These are phyloP conservation scores for Colletotrichum tofieldiae DNA, from an alignment of 2,329 filamentous ascomycete genomes.

Conservation along the genomic window DNA sequence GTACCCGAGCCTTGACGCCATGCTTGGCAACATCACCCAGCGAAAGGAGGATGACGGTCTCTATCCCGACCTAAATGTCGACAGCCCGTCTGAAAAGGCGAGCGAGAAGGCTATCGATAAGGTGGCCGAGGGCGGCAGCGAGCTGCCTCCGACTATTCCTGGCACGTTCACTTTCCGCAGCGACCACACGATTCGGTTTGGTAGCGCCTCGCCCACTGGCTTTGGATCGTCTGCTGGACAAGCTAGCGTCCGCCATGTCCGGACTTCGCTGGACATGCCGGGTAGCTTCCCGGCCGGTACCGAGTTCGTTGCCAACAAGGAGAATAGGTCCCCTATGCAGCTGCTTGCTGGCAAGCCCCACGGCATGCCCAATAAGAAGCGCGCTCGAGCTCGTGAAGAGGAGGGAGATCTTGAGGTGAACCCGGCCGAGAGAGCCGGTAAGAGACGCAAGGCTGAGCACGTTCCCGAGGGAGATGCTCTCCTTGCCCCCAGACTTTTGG, in stretches of 20 bases:
- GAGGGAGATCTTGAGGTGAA: constrained; percentile 73
- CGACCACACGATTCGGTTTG: constrained; percentile 76
- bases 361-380: constrained; percentile 77
- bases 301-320: constrained; percentile 64
- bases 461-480: constrained; percentile 68
- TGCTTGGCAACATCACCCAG: constrained; percentile 49
- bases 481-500: constrained; percentile 64
- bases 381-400: constrained; percentile 70
- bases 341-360: constrained; percentile 68
- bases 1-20: constrained; percentile 52
- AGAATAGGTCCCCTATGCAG: constrained; percentile 64
- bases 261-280: constrained; percentile 68
- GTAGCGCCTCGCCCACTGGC: constrained; percentile 61
- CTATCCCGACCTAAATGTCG: constrained; percentile 66
- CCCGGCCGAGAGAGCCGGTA: constrained; percentile 67
- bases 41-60: constrained; percentile 55
- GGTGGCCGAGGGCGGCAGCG: constrained; percentile 47
- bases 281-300: constrained; percentile 65
- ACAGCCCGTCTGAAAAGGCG: constrained; percentile 43
- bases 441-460: constrained; percentile 70
- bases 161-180: constrained; percentile 77
- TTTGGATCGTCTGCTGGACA: constrained; percentile 74
- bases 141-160: constrained; percentile 60
- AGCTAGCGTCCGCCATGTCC: constrained; percentile 73
- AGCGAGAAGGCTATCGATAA: constrained; percentile 42